Conservation (phyloP, 2,329 filamentous ascomycete genomes). For the Colletotrichum sp. region DNA sequence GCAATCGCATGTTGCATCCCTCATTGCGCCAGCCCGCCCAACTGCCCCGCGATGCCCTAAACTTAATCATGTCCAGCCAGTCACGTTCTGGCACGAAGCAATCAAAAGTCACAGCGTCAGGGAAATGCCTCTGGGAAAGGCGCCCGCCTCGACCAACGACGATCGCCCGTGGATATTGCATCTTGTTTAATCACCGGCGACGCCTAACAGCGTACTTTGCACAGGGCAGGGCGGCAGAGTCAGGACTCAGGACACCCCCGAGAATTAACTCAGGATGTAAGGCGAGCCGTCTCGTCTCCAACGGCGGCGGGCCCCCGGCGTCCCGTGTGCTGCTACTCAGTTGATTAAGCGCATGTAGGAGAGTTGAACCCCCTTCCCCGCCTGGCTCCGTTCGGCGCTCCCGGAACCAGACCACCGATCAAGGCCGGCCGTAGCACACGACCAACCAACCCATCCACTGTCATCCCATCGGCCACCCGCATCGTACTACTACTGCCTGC, state of each 20-base stretch:
- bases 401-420: not conserved
- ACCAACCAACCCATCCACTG: not conserved
- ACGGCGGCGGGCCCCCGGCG: not conserved
- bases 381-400: constrained; percentile 10
- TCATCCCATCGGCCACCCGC: not conserved
- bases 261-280: not conserved
- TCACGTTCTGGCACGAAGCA: not conserved
- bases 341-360: not conserved
- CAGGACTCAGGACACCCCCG: not conserved
- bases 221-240: not conserved
- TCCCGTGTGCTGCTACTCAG: not conserved
- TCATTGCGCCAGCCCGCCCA: not conserved
- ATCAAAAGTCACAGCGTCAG: not conserved
- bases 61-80: not conserved
- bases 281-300: not conserved
- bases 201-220: not conserved
- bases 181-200: not conserved
- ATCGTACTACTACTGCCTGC: not conserved
- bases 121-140: not conserved
- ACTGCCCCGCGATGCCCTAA: not conserved
- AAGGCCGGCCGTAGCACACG: not conserved
- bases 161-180: not conserved
- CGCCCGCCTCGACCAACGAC: not conserved
- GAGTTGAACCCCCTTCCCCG: not conserved
- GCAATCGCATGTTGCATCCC: not conserved